Evolutionary conservation across 345 rosid species (phyloP), one percentile per base, ranked within the genome.

Genomic region (Kandelia obovata): DNA sequence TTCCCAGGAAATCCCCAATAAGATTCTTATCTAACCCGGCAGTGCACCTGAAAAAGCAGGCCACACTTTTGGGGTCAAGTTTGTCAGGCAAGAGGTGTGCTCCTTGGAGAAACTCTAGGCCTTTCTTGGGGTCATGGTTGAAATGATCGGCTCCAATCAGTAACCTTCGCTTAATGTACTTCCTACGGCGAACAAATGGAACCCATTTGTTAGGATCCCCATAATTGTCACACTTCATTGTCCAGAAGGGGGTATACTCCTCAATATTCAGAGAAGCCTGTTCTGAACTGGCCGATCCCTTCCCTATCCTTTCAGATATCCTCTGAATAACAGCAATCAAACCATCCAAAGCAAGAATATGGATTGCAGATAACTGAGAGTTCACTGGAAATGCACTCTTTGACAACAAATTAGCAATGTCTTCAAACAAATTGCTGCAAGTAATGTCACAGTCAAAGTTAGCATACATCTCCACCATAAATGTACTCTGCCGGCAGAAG

Each of bases 391-490:
- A 89, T 51, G 89, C 86, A 72, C 83, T 87, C 81, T 86, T 89
- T 62, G 92, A 85, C 60, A 87, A 72, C 76, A 87, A 67, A 66
- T 86, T 87, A 71, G 81, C 75, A 49, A 89, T 72, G 72, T 86
- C 90, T 82, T 87, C 96, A 71, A 89, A 87, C 62, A 86, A 81
- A 82, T 87, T 86, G 68, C 78, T 75, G 81, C 83, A 87, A 35
- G 85, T 80, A 77, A 89, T 82, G 77, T 89, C 90, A 84, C 89
- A 89, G 68, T 89, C 96, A 59, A 84, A 89, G 79, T 87, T 89
- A 35, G 87, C 87, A 77, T 80, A 89, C 82, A 84, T 83, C 73
- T 89, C 96, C 51, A 83, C 76, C 82, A 84, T 80, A 79, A 87
- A 89, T 17, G 81, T 76, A 60, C 75, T 85, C 74, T 85, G 90